Evolutionary conservation across 2,329 filamentous ascomycete genomes (phyloP).

Genomic region (Orbilia javanica): DNA sequence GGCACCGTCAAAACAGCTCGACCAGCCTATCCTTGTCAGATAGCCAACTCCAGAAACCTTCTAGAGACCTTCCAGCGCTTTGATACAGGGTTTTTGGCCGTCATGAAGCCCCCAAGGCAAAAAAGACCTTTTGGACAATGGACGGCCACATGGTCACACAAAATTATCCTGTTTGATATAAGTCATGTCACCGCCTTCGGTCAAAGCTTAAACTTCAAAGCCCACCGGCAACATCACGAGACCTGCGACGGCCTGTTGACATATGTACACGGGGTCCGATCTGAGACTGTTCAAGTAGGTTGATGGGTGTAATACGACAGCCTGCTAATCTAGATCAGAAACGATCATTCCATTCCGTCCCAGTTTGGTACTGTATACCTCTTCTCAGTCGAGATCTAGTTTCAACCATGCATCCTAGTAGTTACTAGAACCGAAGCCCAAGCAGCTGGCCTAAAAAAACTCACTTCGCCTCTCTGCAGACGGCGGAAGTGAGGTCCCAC

Average conservation of each 20-base stretch:
- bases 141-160: constrained; percentile 45
- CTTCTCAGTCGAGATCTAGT: constrained; percentile 51
- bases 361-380: constrained; percentile 16
- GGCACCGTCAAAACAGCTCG: constrained; percentile 25
- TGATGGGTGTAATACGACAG: constrained; percentile 33
- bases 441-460: constrained; percentile 19
- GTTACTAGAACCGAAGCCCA: constrained; percentile 28
- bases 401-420: constrained; percentile 20
- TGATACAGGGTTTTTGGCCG: constrained; percentile 4
- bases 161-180: constrained; percentile 44
- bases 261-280: constrained; percentile 5
- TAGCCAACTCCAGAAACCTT: constrained; percentile 55
- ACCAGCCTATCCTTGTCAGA: constrained; percentile 31
- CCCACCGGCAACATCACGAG: constrained; percentile 34
- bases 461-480: constrained; percentile 52
- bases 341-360: constrained; percentile 22
- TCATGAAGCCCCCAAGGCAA: constrained; percentile 13
- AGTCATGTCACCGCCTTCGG: constrained; percentile 38
- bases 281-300: constrained; percentile 49
- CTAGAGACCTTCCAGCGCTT: constrained; percentile 55
- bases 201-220: constrained; percentile 24
- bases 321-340: constrained; percentile 43
- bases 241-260: constrained; percentile 8
- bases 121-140: constrained; percentile 16
- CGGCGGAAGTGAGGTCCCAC: constrained; percentile 58